Percentiles rank a stretch among this genome's conserved stretches.
These are phyloP conservation scores for Mycena crocata DNA, from an alignment of 768 basidiomycete species.

Conservation along the genomic window DNA sequence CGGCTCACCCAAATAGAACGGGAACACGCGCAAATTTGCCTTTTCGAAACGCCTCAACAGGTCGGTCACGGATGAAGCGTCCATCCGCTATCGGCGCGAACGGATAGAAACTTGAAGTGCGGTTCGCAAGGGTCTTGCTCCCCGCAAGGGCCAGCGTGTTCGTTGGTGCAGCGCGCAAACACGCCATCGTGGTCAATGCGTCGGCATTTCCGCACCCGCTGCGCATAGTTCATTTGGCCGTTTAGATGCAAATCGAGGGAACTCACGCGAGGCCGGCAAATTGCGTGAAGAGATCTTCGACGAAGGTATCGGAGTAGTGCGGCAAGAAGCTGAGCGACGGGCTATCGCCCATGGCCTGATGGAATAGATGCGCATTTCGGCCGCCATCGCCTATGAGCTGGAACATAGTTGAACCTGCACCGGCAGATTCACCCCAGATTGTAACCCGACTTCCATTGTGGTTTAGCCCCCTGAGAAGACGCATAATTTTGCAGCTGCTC, in stretches of 20 bases:
- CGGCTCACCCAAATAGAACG: constrained; percentile 52
- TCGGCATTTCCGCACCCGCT: constrained; percentile 28
- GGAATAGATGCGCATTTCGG: constrained; percentile 48
- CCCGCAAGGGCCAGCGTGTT: constrained; percentile 47
- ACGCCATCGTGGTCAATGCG: constrained; percentile 39
- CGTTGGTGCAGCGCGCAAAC: constrained; percentile 46
- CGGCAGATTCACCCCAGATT: constrained; percentile 57
- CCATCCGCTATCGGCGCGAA: constrained; percentile 54
- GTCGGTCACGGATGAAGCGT: constrained; percentile 45
- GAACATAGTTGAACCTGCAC: constrained; percentile 57
- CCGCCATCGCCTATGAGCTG: constrained; percentile 54
- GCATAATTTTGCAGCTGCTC: neutral
- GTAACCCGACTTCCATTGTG: constrained; percentile 46
- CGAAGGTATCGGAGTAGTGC: constrained; percentile 46
- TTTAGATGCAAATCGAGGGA: neutral
- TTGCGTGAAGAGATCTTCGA: constrained; percentile 49
- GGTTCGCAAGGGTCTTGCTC: constrained; percentile 42
- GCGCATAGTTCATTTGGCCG: too few relatives aligned
- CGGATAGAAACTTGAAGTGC: constrained; percentile 48
- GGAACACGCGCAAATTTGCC: constrained; percentile 54
- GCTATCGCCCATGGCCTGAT: constrained; percentile 57
- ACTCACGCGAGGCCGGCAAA: constrained; percentile 51
- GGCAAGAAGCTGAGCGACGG: constrained; percentile 53
- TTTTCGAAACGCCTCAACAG: constrained; percentile 52
- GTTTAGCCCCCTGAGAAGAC: too few relatives aligned